These are phyloP conservation scores for Zea luxurians DNA, from an alignment of 176 grass and related monocot genomes.

Conservation along the genomic window DNA sequence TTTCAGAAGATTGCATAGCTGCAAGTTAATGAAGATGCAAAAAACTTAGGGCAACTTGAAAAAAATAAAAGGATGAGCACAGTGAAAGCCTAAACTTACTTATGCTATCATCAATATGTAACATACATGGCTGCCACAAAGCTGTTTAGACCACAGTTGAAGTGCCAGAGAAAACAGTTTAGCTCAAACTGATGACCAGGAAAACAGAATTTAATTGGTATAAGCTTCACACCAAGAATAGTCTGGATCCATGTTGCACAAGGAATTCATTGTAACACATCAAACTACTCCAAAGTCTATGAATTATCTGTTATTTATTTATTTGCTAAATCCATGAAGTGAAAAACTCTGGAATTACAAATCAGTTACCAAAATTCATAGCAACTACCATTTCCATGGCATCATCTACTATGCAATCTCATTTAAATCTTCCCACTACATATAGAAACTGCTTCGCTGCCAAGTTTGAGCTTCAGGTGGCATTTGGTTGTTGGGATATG, in stretches of 20 bases:
- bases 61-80: background rate
- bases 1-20: slow-evolving; percentile 88
- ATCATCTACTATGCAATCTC: background rate
- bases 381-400: background rate
- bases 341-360: background rate
- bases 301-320: background rate
- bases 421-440: background rate
- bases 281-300: background rate
- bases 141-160: background rate
- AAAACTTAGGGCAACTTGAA: background rate
- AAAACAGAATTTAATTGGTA: background rate
- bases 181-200: background rate
- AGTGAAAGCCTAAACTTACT: slow-evolving; percentile 7
- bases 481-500: too few relatives aligned
- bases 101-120: background rate
- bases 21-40: background rate
- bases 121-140: background rate
- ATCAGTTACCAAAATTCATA: background rate
- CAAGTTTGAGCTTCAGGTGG: background rate
- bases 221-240: background rate
- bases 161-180: background rate
- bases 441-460: background rate
- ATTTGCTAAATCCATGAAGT: background rate
- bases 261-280: background rate
- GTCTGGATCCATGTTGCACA: background rate